Conservation (phyloP, 768 basidiomycete species). For the Filobasidium floriforme region DNA sequence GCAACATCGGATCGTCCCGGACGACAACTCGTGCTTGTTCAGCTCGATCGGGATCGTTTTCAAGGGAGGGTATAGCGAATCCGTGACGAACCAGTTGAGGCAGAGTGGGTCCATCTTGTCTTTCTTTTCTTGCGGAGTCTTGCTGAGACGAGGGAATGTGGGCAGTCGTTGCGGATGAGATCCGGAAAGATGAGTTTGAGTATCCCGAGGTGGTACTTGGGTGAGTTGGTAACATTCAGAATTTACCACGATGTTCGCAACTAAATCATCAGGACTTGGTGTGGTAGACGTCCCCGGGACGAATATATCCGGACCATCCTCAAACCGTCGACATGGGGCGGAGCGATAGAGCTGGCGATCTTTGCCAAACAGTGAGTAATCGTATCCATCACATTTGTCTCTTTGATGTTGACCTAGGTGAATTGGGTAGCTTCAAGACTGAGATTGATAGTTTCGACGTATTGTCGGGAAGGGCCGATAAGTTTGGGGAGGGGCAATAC, state of each 20-base stretch:
- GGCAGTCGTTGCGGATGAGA: constrained; percentile 75
- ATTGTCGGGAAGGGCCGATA: constrained; percentile 81
- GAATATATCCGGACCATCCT: constrained; percentile 75
- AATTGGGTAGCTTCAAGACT: constrained; percentile 52
- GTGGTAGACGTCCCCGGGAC: constrained; percentile 54
- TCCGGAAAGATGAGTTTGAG: constrained; percentile 60
- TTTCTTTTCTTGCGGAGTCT: too few relatives aligned
- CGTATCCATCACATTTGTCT: not conserved
- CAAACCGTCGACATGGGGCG: constrained; percentile 79
- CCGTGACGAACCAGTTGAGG: constrained; percentile 56
- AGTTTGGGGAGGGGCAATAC: constrained; percentile 57
- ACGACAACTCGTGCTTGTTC: constrained; percentile 95
- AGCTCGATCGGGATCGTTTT: constrained; percentile 77
- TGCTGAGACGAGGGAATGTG: not conserved
- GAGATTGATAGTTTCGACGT: constrained; percentile 89
- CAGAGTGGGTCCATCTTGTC: constrained; percentile 52
- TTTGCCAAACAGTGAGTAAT: constrained; percentile 58
- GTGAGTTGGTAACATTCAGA: constrained; percentile 46
- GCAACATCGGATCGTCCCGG: constrained; percentile 68
- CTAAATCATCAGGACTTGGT: not conserved
- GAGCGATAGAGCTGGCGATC: constrained; percentile 77
- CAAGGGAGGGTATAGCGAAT: constrained; percentile 65
- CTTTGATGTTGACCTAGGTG: not conserved
- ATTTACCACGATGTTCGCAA: not conserved
- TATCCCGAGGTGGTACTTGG: constrained; percentile 84